Conservation (phyloP, 768 basidiomycete genomes). For the Boletales sp. region DNA sequence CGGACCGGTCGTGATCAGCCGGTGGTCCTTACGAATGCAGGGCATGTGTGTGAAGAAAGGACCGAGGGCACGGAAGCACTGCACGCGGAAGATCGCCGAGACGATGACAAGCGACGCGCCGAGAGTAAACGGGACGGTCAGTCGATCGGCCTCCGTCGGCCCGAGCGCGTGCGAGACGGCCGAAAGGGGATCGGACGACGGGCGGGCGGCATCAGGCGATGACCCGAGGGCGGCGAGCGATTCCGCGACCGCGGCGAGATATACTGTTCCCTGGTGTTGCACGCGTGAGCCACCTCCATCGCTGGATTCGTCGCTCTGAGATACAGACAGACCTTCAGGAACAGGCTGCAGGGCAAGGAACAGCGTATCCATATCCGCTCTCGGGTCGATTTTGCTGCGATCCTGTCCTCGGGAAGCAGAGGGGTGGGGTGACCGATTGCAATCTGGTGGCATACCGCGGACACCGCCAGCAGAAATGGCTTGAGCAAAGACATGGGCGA, state of each 20-base stretch:
- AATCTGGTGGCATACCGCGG: slow-evolving; percentile 3
- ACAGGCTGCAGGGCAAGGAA: background rate
- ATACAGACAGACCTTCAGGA: background rate
- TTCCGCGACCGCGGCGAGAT: background rate
- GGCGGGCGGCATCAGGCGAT: background rate
- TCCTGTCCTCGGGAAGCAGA: background rate
- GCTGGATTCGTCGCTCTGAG: too few species aligned
- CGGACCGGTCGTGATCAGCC: slow-evolving; percentile 24
- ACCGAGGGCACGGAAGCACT: slow-evolving; percentile 16
- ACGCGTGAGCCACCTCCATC: background rate
- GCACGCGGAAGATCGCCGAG: slow-evolving; percentile 3
- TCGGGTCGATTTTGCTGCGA: background rate
- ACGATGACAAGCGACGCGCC: slow-evolving; percentile 2
- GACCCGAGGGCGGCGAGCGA: background rate
- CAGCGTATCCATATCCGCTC: slow-evolving; percentile 6
- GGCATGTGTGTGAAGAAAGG: slow-evolving; percentile 16
- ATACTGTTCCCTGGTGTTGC: background rate
- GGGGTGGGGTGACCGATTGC: background rate
- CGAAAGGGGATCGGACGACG: background rate
- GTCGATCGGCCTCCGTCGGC: slow-evolving; percentile 1
- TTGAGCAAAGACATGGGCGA: slow-evolving; percentile 10
- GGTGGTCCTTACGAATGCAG: slow-evolving; percentile 17
- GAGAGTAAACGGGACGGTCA: slow-evolving; percentile 5
- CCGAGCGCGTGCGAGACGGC: slow-evolving; percentile 2
- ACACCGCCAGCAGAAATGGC: slow-evolving; percentile 2